Evolutionary conservation across 306 rosid genomes (phyloP).

Genomic region (Morella rubra): DNA sequence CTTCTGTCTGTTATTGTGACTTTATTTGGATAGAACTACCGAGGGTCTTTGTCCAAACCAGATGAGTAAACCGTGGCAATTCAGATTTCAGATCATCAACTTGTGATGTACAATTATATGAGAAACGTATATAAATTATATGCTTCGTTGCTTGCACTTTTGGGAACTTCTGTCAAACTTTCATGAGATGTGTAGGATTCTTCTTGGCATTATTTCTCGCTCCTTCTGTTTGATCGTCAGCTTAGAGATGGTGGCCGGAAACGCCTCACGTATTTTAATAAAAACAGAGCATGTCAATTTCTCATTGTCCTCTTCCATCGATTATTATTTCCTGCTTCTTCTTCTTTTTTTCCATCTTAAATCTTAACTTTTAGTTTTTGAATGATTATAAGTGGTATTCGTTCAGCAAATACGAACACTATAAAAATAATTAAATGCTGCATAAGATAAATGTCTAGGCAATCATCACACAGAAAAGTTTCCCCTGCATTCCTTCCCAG

Average conservation of each 20-base stretch:
- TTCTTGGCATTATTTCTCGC: neutral
- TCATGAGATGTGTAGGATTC: neutral
- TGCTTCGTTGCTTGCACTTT: neutral
- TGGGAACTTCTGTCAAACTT: neutral
- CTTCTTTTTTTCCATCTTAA: no score
- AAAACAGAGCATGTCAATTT: no score
- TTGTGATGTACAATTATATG: neutral
- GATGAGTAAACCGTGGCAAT: neutral
- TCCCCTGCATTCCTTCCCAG: neutral
- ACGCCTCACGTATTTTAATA: no score
- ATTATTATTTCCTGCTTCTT: no score
- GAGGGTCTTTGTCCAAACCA: slow-evolving; percentile 2
- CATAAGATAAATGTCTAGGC: neutral
- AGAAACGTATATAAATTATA: neutral
- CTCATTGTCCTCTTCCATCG: no score
- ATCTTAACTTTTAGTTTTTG: no score
- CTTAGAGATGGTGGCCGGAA: neutral
- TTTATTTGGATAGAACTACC: neutral
- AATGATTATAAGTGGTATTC: no score
- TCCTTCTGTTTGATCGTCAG: neutral
- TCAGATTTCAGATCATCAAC: neutral
- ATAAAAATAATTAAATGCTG: no score
- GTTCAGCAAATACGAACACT: no score
- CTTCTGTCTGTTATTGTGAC: neutral
- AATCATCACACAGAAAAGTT: neutral